phyloP scores from a whole-genome alignment of 2,329 filamentous ascomycete species.

The Beauveria australis region DNA sequence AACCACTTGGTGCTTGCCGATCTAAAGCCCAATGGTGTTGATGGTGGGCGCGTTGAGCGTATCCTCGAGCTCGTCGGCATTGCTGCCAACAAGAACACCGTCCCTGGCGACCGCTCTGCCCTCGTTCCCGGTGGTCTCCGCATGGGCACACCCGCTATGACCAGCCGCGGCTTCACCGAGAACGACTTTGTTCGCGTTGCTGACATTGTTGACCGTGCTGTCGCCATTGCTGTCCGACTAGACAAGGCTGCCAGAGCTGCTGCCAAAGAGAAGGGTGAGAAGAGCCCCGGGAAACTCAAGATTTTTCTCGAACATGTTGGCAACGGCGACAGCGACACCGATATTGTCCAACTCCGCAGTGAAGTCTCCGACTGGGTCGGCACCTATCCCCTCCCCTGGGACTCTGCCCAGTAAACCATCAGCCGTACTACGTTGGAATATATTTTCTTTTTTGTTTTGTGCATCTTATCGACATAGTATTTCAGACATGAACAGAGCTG shows the following conservation, averaged over 20 bases:
- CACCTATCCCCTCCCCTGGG: conserved; percentile 65
- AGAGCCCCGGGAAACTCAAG: conserved; percentile 56
- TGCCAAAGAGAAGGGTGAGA: conserved; percentile 59
- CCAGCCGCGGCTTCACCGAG: conserved; percentile 82
- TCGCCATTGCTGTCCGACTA: conserved; percentile 68
- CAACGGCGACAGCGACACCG: conserved; percentile 57
- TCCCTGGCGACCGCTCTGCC: conserved; percentile 88
- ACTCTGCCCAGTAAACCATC: conserved; percentile 26
- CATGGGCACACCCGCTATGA: conserved; percentile 96
- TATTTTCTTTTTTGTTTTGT: conserved; percentile 1
- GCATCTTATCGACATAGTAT: background rate
- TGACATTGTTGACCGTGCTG: conserved; percentile 76
- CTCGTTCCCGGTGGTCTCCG: conserved; percentile 87
- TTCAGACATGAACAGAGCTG: background rate
- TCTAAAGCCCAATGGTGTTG: conserved; percentile 78
- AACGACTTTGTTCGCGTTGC: conserved; percentile 83
- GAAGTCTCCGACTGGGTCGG: conserved; percentile 75
- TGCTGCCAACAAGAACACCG: conserved; percentile 98
- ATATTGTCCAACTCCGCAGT: conserved; percentile 63
- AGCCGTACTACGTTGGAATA: conserved; percentile 5
- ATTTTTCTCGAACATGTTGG: conserved; percentile 61
- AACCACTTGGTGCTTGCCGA: conserved; percentile 94
- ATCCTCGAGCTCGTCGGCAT: conserved; percentile 89
- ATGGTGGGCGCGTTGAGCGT: conserved; percentile 83
- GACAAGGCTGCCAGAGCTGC: conserved; percentile 64